Evolutionary conservation across 225 moss, liverwort and hornwort genomes (phyloP), one percentile per base, ranked within the genome.

Genomic region (Straminergon stramineum): DNA sequence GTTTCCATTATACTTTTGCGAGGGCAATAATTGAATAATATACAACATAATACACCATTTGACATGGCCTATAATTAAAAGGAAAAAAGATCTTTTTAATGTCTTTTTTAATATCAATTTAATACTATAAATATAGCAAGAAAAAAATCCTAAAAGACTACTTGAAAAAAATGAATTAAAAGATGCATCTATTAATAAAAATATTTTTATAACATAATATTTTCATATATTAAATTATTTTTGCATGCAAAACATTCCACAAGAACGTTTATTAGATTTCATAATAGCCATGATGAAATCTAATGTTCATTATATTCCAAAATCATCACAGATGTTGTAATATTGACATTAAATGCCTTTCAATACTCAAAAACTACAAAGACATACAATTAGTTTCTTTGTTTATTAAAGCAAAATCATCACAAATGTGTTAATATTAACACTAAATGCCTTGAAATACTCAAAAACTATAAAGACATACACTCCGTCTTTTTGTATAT

Each of bases 81-180:
- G 1, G 1, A 48, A 7, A 48, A 48, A 7, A 31, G 1, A 0
- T 31, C 3, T 31, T 75, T 31, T 19, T 4, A 48, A 11, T 31
- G 19, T 12, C 31, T 51, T 75, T 75, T 73, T 10, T 12, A 0
- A 48, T 27, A 51, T 19, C 0, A 31, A 0, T 31, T 17, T 30
- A 31, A 5, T 2, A 52, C 5, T 13, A 76, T 4, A 52, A 76
- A 13, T 52, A 52, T 20, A 32, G 13, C 4, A 51, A 75, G 13
- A 32, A 12, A 76, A 20, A 11, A 31, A 75, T 51, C 7, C 13
- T 21, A 32, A 20, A 2, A 52, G 21, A 34, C 7, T 76, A 52
- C 11, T 51, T 51, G 4, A 0, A 75, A 51, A 51, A 75, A 75
- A 75, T 3, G 18, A 48, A 45, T 48, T 18, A 7, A 31, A 75